Evolutionary conservation across 2,329 filamentous ascomycete species (phyloP).

Genomic region (Bipolaris oryzae): DNA sequence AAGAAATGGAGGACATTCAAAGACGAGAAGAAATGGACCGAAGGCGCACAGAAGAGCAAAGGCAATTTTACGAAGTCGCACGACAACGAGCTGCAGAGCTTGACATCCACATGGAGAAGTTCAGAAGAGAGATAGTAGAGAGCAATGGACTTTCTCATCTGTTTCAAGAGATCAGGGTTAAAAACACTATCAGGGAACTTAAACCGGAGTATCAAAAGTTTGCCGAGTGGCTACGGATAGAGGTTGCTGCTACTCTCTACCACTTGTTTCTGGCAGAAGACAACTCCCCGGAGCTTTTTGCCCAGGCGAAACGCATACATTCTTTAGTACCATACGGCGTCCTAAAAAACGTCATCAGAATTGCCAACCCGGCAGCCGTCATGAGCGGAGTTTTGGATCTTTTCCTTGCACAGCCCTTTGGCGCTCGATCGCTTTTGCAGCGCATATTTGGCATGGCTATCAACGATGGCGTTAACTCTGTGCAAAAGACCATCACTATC

Average conservation of each 20-base stretch:
- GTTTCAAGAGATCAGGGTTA: slow-evolving; percentile 90
- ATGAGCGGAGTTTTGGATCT: slow-evolving; percentile 96
- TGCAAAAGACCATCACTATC: slow-evolving; percentile 85
- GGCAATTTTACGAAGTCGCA: slow-evolving; percentile 93
- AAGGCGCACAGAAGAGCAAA: slow-evolving; percentile 89
- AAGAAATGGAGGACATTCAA: slow-evolving; percentile 81
- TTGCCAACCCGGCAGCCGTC: slow-evolving; percentile 93
- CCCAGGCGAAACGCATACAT: slow-evolving; percentile 91
- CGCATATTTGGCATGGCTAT: slow-evolving; percentile 92
- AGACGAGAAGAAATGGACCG: slow-evolving; percentile 82
- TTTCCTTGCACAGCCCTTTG: slow-evolving; percentile 94
- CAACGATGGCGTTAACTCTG: slow-evolving; percentile 84
- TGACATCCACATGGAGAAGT: slow-evolving; percentile 95
- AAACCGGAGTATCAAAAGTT: slow-evolving; percentile 98
- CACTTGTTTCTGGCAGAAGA: slow-evolving; percentile 97
- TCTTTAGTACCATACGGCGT: slow-evolving; percentile 91
- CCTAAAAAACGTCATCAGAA: slow-evolving; percentile 94
- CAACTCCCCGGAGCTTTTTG: slow-evolving; percentile 95
- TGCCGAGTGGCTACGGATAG: slow-evolving; percentile 96
- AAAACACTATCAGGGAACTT: slow-evolving; percentile 83
- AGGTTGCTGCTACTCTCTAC: slow-evolving; percentile 94
- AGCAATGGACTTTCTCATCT: slow-evolving; percentile 88
- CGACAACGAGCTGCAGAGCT: slow-evolving; percentile 86
- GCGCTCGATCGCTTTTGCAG: slow-evolving; percentile 86
- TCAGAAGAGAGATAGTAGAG: slow-evolving; percentile 70